Base-by-base conservation (phyloP, 2,329 filamentous ascomycete species). In the Arthroderma sp. region DNA sequence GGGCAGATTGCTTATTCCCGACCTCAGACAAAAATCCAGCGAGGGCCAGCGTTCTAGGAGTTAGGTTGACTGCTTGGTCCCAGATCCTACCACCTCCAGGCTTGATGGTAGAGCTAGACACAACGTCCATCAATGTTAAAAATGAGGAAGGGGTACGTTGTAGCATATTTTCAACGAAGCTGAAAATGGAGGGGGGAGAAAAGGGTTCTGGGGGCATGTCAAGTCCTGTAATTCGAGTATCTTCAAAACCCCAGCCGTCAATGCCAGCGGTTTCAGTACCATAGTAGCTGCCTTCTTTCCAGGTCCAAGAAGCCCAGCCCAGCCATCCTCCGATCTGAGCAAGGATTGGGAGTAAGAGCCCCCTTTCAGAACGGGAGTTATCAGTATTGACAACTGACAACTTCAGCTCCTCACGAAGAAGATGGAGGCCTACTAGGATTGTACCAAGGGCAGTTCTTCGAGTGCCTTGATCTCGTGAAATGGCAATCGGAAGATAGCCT, bases 341-440 rank as follows among this genome's bases (percentile, higher is more conserved):
- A 44, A 97, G 74, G 1, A 96, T 70, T 15, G 87, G 83, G n/a
- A 82, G 81, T 21, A 97, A 71, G 43, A 79, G 76, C 13, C 76
- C 71, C 21, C 72, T 64, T 43, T 77, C 72, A 19, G 69, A 70
- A 52, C 67, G 70, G 9, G 76, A 71, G n/a, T 72, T 68, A 61
- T 80, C 76, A n/a, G 73, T 71, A 47, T 76, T 75, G 56, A 76
- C 73, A 2, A 84, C 80, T 60, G 88, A 82, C 1, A 98, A 79
- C 67, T 95, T 97, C 61, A 87, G 79, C 68, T 98, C 93, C 69
- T 98, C 91, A 0, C 87, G 79, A n/a, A 95, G 75, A 2, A 97
- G 76, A 72, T 98, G 93, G 11, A 98, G 76, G 0, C 82, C 86
- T 39, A 84, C 75, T 62, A 94, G 76, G 38, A 91, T 79, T 55